Conservation (phyloP, 768 basidiomycete genomes). For the Agaricus subrufescens region DNA sequence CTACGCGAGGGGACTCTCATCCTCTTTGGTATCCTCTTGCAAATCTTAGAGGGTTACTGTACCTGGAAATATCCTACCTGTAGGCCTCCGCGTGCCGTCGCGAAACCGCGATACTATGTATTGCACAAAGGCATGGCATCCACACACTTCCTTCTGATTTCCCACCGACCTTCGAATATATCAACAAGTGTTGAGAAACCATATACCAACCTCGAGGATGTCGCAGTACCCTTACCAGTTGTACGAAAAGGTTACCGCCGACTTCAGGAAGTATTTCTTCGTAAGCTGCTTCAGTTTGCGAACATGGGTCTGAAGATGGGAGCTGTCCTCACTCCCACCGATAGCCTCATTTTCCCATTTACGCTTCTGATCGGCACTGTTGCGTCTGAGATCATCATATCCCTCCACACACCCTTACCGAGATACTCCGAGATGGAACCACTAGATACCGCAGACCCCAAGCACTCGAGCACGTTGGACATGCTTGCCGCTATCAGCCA, state of each 20-base stretch:
- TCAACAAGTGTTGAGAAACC: neutral
- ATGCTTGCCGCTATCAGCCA: neutral
- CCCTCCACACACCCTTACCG: neutral
- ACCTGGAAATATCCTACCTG: neutral
- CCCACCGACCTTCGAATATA: neutral
- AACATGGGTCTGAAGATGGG: neutral
- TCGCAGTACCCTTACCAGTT: neutral
- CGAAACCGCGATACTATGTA: neutral
- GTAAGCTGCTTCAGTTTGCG: neutral
- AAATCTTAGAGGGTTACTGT: neutral
- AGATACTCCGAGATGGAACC: neutral
- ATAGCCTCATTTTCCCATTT: neutral
- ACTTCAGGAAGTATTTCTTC: neutral
- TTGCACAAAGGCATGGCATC: neutral
- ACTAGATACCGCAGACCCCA: neutral
- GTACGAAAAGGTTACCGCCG: neutral
- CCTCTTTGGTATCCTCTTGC: neutral
- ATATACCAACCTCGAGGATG: conserved; percentile 1
- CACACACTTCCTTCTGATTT: neutral
- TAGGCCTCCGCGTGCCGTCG: neutral
- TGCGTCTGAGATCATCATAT: neutral
- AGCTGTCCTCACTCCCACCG: neutral
- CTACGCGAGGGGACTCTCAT: neutral
- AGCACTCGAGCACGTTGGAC: neutral
- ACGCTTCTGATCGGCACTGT: neutral